These are phyloP conservation scores for Vachellia pachyceras DNA, from an alignment of 306 rosid genomes.

Conservation along the genomic window DNA sequence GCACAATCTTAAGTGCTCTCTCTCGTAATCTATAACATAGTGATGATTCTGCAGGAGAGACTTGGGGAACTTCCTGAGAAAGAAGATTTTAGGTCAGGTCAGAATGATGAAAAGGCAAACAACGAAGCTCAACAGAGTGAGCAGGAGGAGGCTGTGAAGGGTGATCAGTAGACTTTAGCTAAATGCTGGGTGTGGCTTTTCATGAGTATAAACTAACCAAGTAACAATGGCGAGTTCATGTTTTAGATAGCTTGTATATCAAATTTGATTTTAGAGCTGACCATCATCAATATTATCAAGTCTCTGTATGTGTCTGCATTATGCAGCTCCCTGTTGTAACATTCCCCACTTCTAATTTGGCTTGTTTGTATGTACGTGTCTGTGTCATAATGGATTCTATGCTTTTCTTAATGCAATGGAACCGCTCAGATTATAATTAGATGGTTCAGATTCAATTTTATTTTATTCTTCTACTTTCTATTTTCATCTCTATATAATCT, in stretches of 20 bases:
- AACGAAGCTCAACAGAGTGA: constrained; percentile 52
- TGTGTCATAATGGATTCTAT: not conserved
- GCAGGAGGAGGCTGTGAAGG: constrained; percentile 48
- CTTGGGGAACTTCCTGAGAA: constrained; percentile 66
- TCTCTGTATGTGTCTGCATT: constrained; percentile 42
- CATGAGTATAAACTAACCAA: constrained; percentile 64
- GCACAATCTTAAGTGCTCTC: constrained; percentile 8
- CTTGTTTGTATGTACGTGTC: constrained; percentile 39
- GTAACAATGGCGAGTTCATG: constrained; percentile 55
- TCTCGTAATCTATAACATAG: constrained; percentile 18
- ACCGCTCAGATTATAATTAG: not conserved
- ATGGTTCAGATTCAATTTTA: not conserved
- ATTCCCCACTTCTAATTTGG: constrained; percentile 45
- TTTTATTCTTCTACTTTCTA: not conserved
- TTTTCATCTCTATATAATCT: not conserved
- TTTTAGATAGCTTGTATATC: constrained; percentile 59
- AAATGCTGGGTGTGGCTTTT: constrained; percentile 49
- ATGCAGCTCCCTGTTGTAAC: constrained; percentile 38
- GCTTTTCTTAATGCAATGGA: not conserved
- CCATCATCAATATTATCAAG: constrained; percentile 32
- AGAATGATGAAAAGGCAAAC: constrained; percentile 52
- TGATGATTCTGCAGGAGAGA: constrained; percentile 60
- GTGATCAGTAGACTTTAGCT: constrained; percentile 55
- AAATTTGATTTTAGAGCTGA: constrained; percentile 32
- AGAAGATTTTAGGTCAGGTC: constrained; percentile 56